Base-by-base conservation (phyloP, 768 basidiomycete species). In the Mycena capillaripes region DNA sequence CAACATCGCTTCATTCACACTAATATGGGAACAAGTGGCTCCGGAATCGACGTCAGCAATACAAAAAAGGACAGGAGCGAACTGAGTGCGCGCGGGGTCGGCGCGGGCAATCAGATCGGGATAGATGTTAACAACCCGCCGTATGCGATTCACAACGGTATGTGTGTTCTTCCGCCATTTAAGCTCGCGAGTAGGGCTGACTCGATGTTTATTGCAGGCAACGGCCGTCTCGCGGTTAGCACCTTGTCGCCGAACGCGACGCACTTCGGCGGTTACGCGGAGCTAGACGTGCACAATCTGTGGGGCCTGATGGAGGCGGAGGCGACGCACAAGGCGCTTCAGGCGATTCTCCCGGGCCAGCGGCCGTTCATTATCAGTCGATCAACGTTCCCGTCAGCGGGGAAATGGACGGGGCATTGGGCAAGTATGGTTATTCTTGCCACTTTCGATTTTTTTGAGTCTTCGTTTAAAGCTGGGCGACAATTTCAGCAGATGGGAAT, bases 341-440 rank as follows among this genome's bases (percentile, higher is more conserved):
- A 85, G 75, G 78, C 86, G 7, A 80, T 93, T 60, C 80, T 86
- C 4, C 86, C 90, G 2, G 89, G 88, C 4, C 87, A 89, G 77
- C 86, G 93, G 9, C 94, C 93, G 1, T 95, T 93, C 82, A 72
- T 93, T 66, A 93, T 93, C 74, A 87, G 88, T 74, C 89, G 92
- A 9, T 92, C 91, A 32, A 92, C 92, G 0, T 92, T 92, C 81
- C 85, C 91, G 6, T 89, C 90, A 52, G 81, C 91, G 0, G 92
- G 93, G 21, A 90, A 84, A 75, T 93, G 91, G 91, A 86, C 90
- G 29, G 92, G 91, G 0, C 92, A 93, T 78, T 93, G 93, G 92
- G 90, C 90, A 78, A 25, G 85, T 76, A n/a, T n/a, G n/a, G n/a
- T n/a, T n/a, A n/a, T n/a, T n/a, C n/a, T n/a, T n/a, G n/a, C n/a